Conservation (phyloP, 208 protist genomes). For the Vickermania spadyakhi region DNA sequence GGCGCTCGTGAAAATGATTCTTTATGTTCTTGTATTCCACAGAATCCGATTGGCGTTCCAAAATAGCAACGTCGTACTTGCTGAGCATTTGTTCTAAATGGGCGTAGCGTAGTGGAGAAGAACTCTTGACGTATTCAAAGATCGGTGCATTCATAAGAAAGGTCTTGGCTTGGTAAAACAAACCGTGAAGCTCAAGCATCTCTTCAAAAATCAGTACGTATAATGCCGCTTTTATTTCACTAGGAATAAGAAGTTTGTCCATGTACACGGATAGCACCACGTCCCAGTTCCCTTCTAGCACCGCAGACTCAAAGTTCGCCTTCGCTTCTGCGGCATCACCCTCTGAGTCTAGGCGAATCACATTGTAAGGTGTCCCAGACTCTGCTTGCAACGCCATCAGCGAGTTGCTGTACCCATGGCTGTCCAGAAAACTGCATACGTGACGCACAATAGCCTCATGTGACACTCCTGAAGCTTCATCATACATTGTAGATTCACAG, state of each 20-base stretch:
- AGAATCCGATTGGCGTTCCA: slow-evolving; percentile 8
- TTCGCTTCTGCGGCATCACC: not conserved
- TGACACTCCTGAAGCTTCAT: slow-evolving; percentile 28
- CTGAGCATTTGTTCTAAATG: slow-evolving; percentile 54
- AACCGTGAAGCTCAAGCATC: slow-evolving; percentile 48
- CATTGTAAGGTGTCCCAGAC: slow-evolving; percentile 73
- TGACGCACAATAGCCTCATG: slow-evolving; percentile 59
- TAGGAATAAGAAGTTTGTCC: slow-evolving; percentile 44
- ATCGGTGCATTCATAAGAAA: slow-evolving; percentile 67
- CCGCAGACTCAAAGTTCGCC: slow-evolving; percentile 22
- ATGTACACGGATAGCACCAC: slow-evolving; percentile 62
- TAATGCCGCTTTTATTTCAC: slow-evolving; percentile 47
- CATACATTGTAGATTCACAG: no score
- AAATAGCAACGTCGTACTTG: slow-evolving; percentile 13
- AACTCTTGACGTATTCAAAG: slow-evolving; percentile 42
- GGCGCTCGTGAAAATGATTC: not conserved
- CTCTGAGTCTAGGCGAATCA: slow-evolving; percentile 27
- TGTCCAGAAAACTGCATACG: slow-evolving; percentile 60
- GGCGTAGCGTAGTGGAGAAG: slow-evolving; percentile 42
- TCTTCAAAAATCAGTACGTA: slow-evolving; percentile 82
- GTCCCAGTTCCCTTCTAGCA: slow-evolving; percentile 68
- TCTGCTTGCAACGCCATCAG: slow-evolving; percentile 66
- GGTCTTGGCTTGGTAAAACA: slow-evolving; percentile 51
- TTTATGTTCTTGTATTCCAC: not conserved
- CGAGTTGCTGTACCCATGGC: slow-evolving; percentile 47